These are phyloP conservation scores for Chalciporus piperatus DNA, from an alignment of 768 basidiomycete species.

Conservation along the genomic window DNA sequence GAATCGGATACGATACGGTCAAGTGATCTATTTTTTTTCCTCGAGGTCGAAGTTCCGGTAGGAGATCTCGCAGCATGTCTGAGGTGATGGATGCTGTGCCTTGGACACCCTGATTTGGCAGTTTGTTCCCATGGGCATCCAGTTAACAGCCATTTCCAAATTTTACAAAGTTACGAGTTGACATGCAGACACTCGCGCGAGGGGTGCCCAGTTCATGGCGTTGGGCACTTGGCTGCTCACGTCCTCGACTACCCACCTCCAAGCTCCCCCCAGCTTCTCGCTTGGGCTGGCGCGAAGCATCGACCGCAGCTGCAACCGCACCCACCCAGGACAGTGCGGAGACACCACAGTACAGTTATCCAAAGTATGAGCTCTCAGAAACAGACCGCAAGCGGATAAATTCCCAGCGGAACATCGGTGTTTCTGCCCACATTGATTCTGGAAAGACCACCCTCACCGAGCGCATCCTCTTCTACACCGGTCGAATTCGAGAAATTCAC, in stretches of 20 bases:
- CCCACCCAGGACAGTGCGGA: constrained; percentile 1
- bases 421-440: constrained; percentile 93
- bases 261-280: background rate
- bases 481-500: constrained; percentile 92
- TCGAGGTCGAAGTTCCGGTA: no score
- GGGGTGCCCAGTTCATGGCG: constrained; percentile 27
- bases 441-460: constrained; percentile 99
- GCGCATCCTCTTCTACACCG: constrained; percentile 93
- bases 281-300: constrained; percentile 37
- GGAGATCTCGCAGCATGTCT: no score
- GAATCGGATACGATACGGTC: no score
- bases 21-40: no score
- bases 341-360: constrained; percentile 24
- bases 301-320: constrained; percentile 43
- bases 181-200: constrained; percentile 29
- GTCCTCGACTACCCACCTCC: constrained; percentile 6
- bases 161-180: constrained; percentile 6
- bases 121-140: background rate
- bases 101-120: constrained; percentile 3
- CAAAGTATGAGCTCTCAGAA: constrained; percentile 52
- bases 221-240: constrained; percentile 18
- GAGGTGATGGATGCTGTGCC: no score
- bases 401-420: constrained; percentile 92
- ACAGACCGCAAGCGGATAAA: constrained; percentile 63
- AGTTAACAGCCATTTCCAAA: constrained; percentile 1